Base-by-base conservation (phyloP, 169 alveolate species). In the Plasmodium fragile region DNA sequence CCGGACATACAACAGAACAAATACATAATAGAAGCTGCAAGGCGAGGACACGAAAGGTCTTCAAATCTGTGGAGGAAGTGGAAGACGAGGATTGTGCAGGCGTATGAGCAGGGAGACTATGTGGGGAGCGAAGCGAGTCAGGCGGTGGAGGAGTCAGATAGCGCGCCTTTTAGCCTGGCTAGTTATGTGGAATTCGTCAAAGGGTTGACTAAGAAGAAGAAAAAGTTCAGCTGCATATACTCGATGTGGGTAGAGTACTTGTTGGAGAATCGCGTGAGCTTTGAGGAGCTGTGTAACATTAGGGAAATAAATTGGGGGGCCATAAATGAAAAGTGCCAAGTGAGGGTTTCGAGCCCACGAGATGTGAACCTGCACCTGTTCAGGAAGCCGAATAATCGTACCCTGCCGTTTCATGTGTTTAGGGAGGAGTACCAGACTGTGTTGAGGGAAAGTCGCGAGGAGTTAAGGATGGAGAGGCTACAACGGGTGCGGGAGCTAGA, bases 21-120 rank as follows among this genome's bases (percentile, higher is more conserved):
- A 30, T 85, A 85, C 69, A 85, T 85, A 2, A 75, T 85, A n/a
- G 85, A 72, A 0, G 93, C 93, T 28, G 93, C 93, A 25, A 85
- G 75, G 36, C 25, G 75, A n/a, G 79, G 87, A 25, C 85, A 72
- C 11, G 69, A 73, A 10, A 85, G 79, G n/a, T 73, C 65, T 72
- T 82, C 77, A 7, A 30, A 32, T 52, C 28, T 85, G 65, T 85
- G 93, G 93, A 2, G 41, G 32, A 73, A 85, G 41, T 85, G 93
- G 93, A 49, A 85, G 10, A 30, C 65, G 4, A 65, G 16, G 39
- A 65, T 85, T 53, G 28, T 32, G 5, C 10, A 52, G 36, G 77
- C 59, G 22, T 49, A 85, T 30, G 13, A 49, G 41, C 25, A 25
- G 77, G 80, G 79, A 22, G 75, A n/a, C 16, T 2, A 1, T n/a